Evolutionary conservation across 345 rosid species (phyloP), one percentile per base, ranked within the genome.

Genomic region (Eutrema japonicum): DNA sequence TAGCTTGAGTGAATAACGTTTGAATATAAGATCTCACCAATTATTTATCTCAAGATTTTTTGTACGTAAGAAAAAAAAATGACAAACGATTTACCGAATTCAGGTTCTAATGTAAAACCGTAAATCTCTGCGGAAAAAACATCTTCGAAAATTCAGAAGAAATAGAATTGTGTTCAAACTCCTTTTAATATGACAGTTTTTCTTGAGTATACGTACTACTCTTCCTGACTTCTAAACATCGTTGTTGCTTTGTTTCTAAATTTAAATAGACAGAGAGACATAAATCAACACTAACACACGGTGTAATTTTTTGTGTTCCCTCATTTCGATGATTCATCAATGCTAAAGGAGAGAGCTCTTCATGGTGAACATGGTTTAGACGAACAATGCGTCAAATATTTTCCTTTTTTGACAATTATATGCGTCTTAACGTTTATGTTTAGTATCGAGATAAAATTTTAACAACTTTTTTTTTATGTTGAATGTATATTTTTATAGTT

Each of bases 311-410:
- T 45, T 55, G 13, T 55, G 51, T 30, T 29, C 72, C 53, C 10
- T 58, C 40, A 13, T 30, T 18, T 53, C 38, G 16, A 54, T 54
- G 49, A 10, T 55, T 38, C 53, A 57, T 46, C 55, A 57, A 69
- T 57, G 54, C 47, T 45, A 22, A 26, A 35, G 26, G 57, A 27
- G 51, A 67, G 12, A 53, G 26, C 33, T 54, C 38, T 6, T 18
- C 22, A 18, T 32, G 60, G 16, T 54, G 40, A 54, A 54, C 41
- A 54, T 26, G 60, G 60, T 13, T 43, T 54, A 43, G 5, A 32
- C 32, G 26, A 50, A 37, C 36, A 48, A 50, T 51, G 37, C 11
- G 22, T 18, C 22, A 18, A 0, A 18, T 0, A 0, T 18, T 18
- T 18, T 18, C 22, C 22, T 18, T 18, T 18, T 18, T 18, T 18